Evolutionary conservation across 2,329 filamentous ascomycete species (phyloP).

Genomic region (Colletotrichum destructivum): DNA sequence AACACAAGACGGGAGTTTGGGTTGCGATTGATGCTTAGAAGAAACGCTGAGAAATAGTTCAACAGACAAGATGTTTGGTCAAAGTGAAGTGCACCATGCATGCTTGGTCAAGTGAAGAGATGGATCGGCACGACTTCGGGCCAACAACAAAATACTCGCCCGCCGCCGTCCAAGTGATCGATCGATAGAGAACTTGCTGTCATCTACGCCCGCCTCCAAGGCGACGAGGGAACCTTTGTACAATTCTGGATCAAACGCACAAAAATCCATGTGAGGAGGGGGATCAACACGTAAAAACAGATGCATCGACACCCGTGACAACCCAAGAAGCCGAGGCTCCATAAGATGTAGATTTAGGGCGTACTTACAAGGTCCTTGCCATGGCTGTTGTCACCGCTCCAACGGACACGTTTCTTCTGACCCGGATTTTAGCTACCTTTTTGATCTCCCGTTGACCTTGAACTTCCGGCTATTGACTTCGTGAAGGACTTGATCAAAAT

Average conservation of each 20-base stretch:
- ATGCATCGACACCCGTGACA: neutral
- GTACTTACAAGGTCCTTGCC: too few species aligned
- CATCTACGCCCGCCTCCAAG: neutral
- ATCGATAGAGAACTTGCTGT: neutral
- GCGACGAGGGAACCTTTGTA: neutral
- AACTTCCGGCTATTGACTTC: neutral
- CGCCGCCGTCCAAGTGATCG: neutral
- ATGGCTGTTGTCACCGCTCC: too few species aligned
- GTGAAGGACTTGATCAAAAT: neutral
- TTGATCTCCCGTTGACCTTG: neutral
- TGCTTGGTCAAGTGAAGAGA: constrained; percentile 4
- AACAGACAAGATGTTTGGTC: neutral
- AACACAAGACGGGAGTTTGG: too few species aligned
- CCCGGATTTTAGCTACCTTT: neutral
- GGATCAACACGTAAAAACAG: neutral
- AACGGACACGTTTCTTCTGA: neutral
- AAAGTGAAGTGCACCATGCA: neutral
- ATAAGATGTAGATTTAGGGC: too few species aligned
- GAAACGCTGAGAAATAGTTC: fast-evolving
- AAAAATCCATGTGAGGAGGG: too few species aligned
- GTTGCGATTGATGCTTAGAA: neutral
- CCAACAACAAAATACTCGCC: neutral
- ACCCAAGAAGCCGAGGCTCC: too few species aligned
- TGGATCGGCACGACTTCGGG: constrained; percentile 19
- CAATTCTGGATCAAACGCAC: too few species aligned